phyloP scores from a whole-genome alignment of 2,329 filamentous ascomycete genomes.

The Fusarium pseudocircinatum region DNA sequence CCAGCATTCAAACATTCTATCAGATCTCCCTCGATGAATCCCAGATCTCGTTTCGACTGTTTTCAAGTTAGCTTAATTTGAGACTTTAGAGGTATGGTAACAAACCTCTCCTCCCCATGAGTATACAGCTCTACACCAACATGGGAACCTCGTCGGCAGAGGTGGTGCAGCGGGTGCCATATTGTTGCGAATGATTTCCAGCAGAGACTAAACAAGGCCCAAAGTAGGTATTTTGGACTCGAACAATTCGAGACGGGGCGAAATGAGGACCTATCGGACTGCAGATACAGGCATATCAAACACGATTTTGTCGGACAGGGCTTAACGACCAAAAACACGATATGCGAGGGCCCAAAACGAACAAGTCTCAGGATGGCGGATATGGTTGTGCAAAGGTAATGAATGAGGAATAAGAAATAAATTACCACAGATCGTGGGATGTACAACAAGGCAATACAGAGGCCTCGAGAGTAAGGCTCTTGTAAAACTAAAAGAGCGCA shows the following conservation, averaged over 20 bases:
- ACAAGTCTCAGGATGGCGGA: constrained; percentile 4
- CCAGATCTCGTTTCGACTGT: constrained; percentile 88
- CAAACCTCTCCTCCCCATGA: constrained; percentile 88
- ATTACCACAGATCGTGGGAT: constrained; percentile 13
- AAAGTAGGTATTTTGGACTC: constrained; percentile 14
- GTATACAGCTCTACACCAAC: constrained; percentile 91
- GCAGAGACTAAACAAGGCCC: constrained; percentile 9
- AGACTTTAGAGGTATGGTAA: constrained; percentile 7
- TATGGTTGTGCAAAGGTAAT: background rate
- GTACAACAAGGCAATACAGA: constrained; percentile 10
- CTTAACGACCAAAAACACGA: constrained; percentile 27
- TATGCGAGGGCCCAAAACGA: constrained; percentile 2
- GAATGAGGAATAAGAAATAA: constrained; percentile 14
- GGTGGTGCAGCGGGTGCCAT: constrained; percentile 67
- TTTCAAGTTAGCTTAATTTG: constrained; percentile 33
- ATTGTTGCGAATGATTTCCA: constrained; percentile 30
- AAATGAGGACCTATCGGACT: constrained; percentile 23
- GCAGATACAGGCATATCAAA: constrained; percentile 39
- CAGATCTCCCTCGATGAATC: constrained; percentile 96
- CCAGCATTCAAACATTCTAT: constrained; percentile 99
- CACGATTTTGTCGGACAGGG: constrained; percentile 12
- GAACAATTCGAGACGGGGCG: constrained; percentile 22
- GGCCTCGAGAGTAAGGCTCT: constrained; percentile 21
- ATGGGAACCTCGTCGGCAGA: constrained; percentile 83
- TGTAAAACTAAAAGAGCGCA: constrained; percentile 18